These are phyloP conservation scores for Trichoderma lentiforme DNA, from an alignment of 2,329 filamentous ascomycete species.

Conservation along the genomic window DNA sequence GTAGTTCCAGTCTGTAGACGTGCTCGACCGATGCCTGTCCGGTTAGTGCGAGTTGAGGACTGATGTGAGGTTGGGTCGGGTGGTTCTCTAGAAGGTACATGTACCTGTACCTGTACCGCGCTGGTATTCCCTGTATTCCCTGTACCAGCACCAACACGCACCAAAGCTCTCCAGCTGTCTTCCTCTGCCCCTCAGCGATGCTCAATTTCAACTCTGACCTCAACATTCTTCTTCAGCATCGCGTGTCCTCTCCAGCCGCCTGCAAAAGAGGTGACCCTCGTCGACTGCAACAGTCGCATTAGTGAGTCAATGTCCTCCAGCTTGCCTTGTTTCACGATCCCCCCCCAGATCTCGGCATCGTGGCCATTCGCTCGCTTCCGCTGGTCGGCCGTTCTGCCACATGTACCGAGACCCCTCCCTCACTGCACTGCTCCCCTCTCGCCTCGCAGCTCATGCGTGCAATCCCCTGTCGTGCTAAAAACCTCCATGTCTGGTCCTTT, in stretches of 20 bases:
- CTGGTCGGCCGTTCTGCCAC: conserved; percentile 1
- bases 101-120: neutral
- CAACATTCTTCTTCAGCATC: neutral
- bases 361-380: conserved; percentile 8
- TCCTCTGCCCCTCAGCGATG: neutral
- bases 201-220: neutral
- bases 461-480: neutral
- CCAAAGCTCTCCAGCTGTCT: neutral
- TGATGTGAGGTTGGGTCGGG: neutral
- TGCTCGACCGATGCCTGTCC: neutral
- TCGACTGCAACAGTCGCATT: neutral
- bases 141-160: neutral
- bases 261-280: neutral
- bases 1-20: no score
- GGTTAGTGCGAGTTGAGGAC: neutral
- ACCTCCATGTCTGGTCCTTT: neutral
- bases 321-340: neutral
- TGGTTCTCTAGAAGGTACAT: no score
- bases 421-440: conserved; percentile 3
- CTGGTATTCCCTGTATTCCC: neutral
- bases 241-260: neutral
- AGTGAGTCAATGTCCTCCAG: neutral
- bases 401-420: conserved; percentile 12
- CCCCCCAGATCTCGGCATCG: conserved; percentile 8
- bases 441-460: neutral